Evolutionary conservation across 2,329 filamentous ascomycete species (phyloP).

Genomic region (Exophiala viscosa): DNA sequence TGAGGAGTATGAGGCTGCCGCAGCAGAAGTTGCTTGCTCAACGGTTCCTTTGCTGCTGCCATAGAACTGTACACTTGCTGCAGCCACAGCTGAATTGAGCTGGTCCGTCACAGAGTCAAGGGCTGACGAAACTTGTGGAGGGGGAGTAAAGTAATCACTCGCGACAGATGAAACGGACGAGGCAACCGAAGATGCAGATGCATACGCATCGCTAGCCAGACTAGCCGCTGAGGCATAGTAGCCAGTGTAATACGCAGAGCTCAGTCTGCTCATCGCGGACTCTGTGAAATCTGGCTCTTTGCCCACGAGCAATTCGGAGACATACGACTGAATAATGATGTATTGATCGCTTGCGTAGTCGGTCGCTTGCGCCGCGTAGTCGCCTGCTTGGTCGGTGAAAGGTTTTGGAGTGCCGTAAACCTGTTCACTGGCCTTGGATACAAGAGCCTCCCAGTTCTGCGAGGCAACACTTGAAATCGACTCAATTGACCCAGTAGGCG

Average conservation of each 20-base stretch:
- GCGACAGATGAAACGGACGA: slow-evolving; percentile 36
- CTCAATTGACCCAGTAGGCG: slow-evolving; percentile 38
- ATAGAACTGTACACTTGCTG: slow-evolving; percentile 56
- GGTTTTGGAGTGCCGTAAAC: slow-evolving; percentile 65
- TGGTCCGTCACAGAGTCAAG: slow-evolving; percentile 55
- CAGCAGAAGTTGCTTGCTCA: slow-evolving; percentile 54
- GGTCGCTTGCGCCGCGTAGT: slow-evolving; percentile 60
- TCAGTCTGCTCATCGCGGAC: slow-evolving; percentile 69
- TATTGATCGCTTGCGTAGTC: slow-evolving; percentile 62
- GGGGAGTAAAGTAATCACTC: slow-evolving; percentile 47
- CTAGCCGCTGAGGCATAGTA: slow-evolving; percentile 47
- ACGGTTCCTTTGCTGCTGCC: slow-evolving; percentile 52
- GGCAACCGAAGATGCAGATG: slow-evolving; percentile 34
- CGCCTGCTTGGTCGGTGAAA: slow-evolving; percentile 21
- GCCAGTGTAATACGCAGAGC: slow-evolving; percentile 68
- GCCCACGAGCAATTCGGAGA: slow-evolving; percentile 72
- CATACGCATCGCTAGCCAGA: slow-evolving; percentile 48
- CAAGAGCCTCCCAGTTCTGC: slow-evolving; percentile 60
- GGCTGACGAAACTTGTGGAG: slow-evolving; percentile 56
- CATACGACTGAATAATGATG: slow-evolving; percentile 64
- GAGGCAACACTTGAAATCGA: slow-evolving; percentile 56
- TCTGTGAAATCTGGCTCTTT: slow-evolving; percentile 79
- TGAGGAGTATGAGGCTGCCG: slow-evolving; percentile 51
- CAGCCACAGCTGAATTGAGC: slow-evolving; percentile 57
- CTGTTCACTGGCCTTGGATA: slow-evolving; percentile 64